phyloP scores from a whole-genome alignment of 345 rosid genomes.

The Eucalyptus sideroxylon region DNA sequence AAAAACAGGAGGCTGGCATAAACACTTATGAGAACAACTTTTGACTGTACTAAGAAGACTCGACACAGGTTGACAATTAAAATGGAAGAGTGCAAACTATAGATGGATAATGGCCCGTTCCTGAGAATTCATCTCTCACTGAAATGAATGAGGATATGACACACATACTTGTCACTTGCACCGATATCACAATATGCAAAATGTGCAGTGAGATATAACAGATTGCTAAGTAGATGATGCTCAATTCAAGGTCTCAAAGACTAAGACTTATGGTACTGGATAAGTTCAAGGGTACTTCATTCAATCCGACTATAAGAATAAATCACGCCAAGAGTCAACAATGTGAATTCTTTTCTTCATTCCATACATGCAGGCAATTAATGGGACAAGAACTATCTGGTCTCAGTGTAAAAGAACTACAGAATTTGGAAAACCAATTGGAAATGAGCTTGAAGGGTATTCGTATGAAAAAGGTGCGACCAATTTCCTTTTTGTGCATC shows the following conservation, averaged over 20 bases:
- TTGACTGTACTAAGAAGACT: neutral
- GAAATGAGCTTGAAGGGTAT: slow-evolving; percentile 57
- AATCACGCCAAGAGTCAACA: neutral
- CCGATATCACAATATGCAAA: neutral
- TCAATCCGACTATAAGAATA: neutral
- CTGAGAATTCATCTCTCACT: neutral
- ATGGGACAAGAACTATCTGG: slow-evolving; percentile 87
- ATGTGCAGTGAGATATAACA: neutral
- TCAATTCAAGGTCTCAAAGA: neutral
- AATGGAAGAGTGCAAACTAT: neutral
- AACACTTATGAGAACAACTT: neutral
- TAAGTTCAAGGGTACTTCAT: neutral
- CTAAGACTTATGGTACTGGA: neutral
- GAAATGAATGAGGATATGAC: neutral
- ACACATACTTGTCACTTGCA: neutral
- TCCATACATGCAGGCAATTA: slow-evolving; percentile 30
- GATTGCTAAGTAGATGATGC: neutral
- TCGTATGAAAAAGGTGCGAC: slow-evolving; percentile 47
- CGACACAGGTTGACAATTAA: neutral
- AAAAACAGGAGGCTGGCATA: neutral
- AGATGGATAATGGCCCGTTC: neutral
- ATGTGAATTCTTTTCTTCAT: neutral
- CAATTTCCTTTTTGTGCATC: neutral
- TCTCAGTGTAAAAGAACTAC: slow-evolving; percentile 38
- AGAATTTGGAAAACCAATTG: slow-evolving; percentile 60